Percentiles rank a stretch among this genome's conserved stretches.
These are phyloP conservation scores for Apiospora arundinis DNA, from an alignment of 2,329 filamentous ascomycete species.

Conservation along the genomic window DNA sequence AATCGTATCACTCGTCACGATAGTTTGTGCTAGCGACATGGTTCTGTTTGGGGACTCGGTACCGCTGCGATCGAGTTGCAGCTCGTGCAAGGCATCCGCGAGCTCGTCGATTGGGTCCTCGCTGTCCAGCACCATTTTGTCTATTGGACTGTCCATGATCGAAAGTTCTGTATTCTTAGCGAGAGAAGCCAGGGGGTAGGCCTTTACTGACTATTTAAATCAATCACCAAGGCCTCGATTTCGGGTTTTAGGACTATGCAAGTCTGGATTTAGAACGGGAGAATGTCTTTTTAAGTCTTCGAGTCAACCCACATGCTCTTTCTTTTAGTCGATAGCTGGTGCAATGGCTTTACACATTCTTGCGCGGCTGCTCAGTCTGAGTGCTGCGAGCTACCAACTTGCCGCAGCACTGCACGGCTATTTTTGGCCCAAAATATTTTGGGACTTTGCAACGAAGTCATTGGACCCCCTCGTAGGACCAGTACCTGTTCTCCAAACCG, in stretches of 20 bases:
- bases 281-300: background rate
- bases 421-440: conserved; percentile 1
- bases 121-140: background rate
- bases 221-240: background rate
- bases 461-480: background rate
- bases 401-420: conserved; percentile 4
- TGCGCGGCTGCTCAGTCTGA: conserved; percentile 6
- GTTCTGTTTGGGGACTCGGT: background rate
- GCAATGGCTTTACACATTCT: conserved; percentile 7
- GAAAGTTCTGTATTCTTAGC: conserved; percentile 2
- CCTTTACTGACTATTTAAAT: background rate
- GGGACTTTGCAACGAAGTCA: conserved; percentile 3
- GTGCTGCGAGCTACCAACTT: conserved; percentile 7
- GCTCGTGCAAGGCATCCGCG: conserved; percentile 5
- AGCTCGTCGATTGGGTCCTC: conserved; percentile 2
- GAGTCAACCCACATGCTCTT: conserved; percentile 1
- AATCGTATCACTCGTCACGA: conserved; percentile 3
- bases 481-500: conserved; percentile 7
- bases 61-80: background rate
- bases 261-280: background rate
- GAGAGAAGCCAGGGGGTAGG: background rate
- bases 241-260: background rate
- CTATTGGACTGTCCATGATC: conserved; percentile 3
- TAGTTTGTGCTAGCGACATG: conserved; percentile 2
- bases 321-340: background rate